Conservation (phyloP, 1,284 basidiomycete species). For the Neonothopanus nambi region DNA sequence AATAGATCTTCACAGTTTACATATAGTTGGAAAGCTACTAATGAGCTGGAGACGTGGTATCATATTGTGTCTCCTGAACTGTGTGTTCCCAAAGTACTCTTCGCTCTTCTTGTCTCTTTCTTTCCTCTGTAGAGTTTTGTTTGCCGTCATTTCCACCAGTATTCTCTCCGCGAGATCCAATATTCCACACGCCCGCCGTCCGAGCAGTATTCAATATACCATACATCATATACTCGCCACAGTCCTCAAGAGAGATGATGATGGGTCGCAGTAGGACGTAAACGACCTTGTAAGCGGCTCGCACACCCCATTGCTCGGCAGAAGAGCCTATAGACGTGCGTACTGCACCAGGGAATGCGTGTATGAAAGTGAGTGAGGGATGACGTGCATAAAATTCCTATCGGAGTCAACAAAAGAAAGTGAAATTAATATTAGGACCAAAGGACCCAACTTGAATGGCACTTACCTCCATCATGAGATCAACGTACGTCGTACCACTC, state of each 20-base stretch:
- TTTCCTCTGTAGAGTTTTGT: slow-evolving; percentile 1
- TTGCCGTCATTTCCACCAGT: slow-evolving; percentile 3
- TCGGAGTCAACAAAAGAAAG: neutral
- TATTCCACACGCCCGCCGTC: slow-evolving; percentile 1
- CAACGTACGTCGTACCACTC: slow-evolving; percentile 19
- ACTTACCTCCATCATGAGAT: slow-evolving; percentile 23
- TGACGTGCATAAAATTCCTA: slow-evolving; percentile 6
- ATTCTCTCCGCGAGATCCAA: slow-evolving; percentile 6
- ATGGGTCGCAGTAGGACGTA: neutral
- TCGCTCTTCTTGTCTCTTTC: neutral
- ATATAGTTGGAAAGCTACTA: no score
- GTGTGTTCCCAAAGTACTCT: slow-evolving; percentile 12
- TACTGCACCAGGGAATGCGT: slow-evolving; percentile 11
- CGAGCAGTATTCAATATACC: slow-evolving; percentile 4
- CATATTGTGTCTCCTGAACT: no score
- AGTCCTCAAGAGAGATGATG: neutral
- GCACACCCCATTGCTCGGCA: neutral
- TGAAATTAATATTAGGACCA: neutral
- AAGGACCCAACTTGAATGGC: no score
- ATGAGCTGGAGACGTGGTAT: no score
- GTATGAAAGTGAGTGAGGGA: slow-evolving; percentile 8
- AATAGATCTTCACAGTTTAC: no score
- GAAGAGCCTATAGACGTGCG: neutral
- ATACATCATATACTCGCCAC: slow-evolving; percentile 10
- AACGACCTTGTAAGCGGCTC: neutral